Evolutionary conservation across 305 asterid genomes (phyloP), one percentile per base, ranked within the genome.

Genomic region (Fraxinus greggii): DNA sequence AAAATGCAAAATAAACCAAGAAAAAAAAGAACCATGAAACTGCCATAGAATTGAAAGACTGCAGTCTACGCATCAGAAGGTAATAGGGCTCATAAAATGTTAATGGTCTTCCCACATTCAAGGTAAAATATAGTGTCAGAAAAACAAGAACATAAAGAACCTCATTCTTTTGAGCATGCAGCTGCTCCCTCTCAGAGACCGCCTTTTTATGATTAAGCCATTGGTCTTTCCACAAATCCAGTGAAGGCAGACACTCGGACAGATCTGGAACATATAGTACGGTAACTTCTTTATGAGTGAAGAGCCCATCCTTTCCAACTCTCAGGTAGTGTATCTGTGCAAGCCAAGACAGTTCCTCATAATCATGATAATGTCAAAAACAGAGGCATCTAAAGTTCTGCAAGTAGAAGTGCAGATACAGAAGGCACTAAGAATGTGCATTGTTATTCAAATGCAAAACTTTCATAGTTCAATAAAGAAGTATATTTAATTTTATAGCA

Each of bases 241-340:
- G 83, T 35, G 98, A 93, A 81, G 99, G 99, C 77, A 93, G 93
- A 83, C 98, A 96, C 9, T 88, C 92, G n/a, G 98, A 91, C 59
- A 96, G 88, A 90, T 96, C 97, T 15, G 99, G 99, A 86, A 94
- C 91, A 80, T 89, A 96, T 78, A 92, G 81, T 72, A 94, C 99
- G 48, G 97, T 94, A 84, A 96, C 91, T 90, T 96, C 99, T 81
- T 86, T 92, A 88, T 96, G 98, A 88, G 97, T 94, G 86, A 87
- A 93, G 83, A 86, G 88, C 77, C 99, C 99, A 84, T 94, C 95
- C 88, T 89, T 92, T 80, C 97, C 98, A 85, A 94, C 85, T 90
- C 99, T 90, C 33, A 93, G 89, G 78, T 96, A 96, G 89, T 96
- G 98, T 82, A 96, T 88, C 99, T 96, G 90, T 92, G 88, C 36